Conservation (phyloP, 2,329 filamentous ascomycete genomes). For the Colletotrichum kahawae region DNA sequence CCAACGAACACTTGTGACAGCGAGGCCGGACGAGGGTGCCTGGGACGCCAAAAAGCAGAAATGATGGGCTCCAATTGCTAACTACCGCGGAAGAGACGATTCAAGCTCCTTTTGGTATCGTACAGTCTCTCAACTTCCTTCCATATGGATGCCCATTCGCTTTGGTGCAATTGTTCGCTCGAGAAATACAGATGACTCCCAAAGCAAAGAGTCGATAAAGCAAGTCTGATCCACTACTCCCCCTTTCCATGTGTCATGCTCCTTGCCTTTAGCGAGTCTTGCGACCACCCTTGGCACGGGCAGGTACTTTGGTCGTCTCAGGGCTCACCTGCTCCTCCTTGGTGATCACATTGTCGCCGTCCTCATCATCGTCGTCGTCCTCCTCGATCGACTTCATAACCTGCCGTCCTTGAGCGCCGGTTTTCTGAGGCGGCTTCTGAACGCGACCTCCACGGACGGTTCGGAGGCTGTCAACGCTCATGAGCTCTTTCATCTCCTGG, state of each 20-base stretch:
- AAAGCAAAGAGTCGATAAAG: too few species aligned
- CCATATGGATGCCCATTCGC: background rate
- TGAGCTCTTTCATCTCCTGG: slow-evolving; percentile 1
- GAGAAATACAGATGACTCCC: background rate
- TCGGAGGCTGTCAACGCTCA: background rate
- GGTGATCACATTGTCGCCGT: background rate
- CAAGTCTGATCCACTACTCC: too few species aligned
- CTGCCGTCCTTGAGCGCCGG: background rate
- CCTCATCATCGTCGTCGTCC: background rate
- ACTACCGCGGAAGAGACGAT: background rate
- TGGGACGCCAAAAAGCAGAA: background rate
- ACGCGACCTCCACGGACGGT: background rate
- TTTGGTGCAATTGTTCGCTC: background rate
- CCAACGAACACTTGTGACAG: background rate
- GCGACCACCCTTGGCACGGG: background rate
- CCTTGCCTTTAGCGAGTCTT: background rate
- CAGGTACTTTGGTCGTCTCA: background rate
- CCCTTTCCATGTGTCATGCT: too few species aligned
- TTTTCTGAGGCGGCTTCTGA: background rate
- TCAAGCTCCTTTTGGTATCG: background rate
- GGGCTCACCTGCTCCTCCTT: background rate
- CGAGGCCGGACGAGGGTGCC: background rate
- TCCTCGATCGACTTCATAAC: background rate
- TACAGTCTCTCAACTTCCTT: background rate
- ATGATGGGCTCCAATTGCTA: background rate